Percentiles rank a stretch among this genome's conserved stretches.
phyloP scores from a whole-genome alignment of 176 grass and related monocot genomes.

The Eragrostis nindensis region DNA sequence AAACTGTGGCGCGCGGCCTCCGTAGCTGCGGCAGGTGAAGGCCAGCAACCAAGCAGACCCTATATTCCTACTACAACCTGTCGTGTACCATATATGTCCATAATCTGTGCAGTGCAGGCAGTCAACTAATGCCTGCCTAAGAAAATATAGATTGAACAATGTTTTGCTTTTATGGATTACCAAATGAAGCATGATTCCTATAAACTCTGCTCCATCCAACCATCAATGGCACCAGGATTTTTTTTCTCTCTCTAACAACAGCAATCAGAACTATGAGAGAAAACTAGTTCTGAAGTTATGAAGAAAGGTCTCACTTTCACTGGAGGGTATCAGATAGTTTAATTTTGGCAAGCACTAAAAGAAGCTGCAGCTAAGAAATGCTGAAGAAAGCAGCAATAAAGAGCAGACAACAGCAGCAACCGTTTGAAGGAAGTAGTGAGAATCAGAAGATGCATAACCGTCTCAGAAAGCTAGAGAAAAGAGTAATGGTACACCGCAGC shows the following conservation, averaged over 20 bases:
- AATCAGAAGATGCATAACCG: conserved; percentile 12
- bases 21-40: too few species aligned
- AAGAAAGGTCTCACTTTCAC: too few species aligned
- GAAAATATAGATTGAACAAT: neutral
- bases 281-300: neutral
- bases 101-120: neutral
- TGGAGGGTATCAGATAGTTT: neutral
- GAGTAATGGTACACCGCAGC: neutral
- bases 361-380: conserved; percentile 1
- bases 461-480: conserved; percentile 7
- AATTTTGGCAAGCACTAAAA: neutral
- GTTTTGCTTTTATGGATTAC: conserved; percentile 1
- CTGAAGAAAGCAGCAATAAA: conserved; percentile 12
- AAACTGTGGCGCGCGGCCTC: too few species aligned
- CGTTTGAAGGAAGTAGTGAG: conserved; percentile 15
- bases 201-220: neutral
- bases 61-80: neutral
- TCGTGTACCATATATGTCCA: neutral
- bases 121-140: neutral
- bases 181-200: conserved; percentile 9
- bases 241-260: neutral
- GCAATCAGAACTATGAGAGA: neutral
- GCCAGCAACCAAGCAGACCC: too few species aligned
- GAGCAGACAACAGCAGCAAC: neutral
- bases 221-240: neutral